Percentiles rank a stretch among this genome's conserved stretches.
Conservation (phyloP, 768 basidiomycete genomes). For the Mrakia gelida region DNA sequence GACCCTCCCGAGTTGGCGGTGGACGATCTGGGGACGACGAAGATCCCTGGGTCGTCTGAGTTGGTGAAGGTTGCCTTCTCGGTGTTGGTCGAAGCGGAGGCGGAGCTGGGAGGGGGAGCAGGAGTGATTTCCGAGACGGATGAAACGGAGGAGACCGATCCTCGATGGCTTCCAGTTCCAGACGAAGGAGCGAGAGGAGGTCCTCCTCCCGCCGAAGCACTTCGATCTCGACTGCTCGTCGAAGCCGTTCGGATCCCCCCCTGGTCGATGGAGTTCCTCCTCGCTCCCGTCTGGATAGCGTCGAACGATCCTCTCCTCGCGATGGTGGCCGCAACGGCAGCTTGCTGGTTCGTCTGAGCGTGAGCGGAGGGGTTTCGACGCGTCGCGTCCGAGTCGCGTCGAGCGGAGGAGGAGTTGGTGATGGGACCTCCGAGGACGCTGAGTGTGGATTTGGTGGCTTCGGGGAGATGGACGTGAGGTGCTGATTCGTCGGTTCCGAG, state of each 20-base stretch:
- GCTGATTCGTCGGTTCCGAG: slow-evolving; percentile 7
- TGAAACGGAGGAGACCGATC: slow-evolving; percentile 1
- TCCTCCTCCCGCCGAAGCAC: not conserved
- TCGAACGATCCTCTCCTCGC: not conserved
- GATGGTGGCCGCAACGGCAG: slow-evolving; percentile 3
- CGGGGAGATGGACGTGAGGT: slow-evolving; percentile 34
- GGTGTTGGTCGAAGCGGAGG: slow-evolving; percentile 6
- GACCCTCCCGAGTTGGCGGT: not conserved
- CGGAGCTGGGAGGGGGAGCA: not conserved
- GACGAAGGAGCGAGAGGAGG: not conserved
- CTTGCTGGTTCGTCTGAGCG: not conserved
- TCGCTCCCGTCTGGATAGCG: not conserved
- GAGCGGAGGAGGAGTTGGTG: not conserved
- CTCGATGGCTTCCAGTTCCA: not conserved
- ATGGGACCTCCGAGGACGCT: not conserved
- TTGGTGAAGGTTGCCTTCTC: slow-evolving; percentile 11
- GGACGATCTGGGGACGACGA: slow-evolving; percentile 9
- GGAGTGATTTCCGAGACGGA: not conserved
- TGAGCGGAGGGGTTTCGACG: no score
- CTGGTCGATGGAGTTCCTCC: not conserved
- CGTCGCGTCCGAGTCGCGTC: slow-evolving; percentile 21
- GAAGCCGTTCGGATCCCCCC: not conserved
- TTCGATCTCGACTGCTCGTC: not conserved
- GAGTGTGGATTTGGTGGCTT: slow-evolving; percentile 3
- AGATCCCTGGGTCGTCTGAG: slow-evolving; percentile 9